Conservation (phyloP, 306 rosid genomes). For the Delonix regia region DNA sequence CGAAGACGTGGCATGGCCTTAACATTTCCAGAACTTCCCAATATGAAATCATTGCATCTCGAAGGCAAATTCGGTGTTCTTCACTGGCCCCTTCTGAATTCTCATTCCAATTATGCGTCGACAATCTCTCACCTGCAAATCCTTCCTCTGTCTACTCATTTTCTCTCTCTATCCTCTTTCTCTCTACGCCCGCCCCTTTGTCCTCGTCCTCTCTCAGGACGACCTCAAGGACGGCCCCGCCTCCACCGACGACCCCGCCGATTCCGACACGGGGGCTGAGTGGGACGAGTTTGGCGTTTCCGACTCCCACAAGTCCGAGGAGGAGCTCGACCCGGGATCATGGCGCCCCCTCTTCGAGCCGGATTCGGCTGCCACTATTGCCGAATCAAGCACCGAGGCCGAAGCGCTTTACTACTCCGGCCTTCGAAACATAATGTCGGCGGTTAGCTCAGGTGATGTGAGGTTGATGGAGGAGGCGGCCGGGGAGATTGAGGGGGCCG, state of each 20-base stretch:
- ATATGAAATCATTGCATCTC: background rate
- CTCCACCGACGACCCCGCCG: conserved; percentile 46
- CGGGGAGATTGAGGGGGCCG: conserved; percentile 63
- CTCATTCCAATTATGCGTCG: conserved; percentile 26
- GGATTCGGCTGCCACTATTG: conserved; percentile 34
- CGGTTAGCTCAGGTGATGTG: conserved; percentile 62
- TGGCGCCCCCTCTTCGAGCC: conserved; percentile 94
- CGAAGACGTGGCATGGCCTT: background rate
- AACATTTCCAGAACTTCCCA: background rate
- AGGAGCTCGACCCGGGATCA: conserved; percentile 87
- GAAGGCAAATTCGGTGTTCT: background rate
- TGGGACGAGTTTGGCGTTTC: conserved; percentile 95
- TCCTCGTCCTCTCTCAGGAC: conserved; percentile 79
- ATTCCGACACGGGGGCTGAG: conserved; percentile 61
- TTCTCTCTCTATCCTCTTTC: conserved; percentile 50
- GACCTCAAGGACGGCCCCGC: conserved; percentile 61
- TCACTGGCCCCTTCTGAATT: background rate
- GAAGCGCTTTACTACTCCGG: conserved; percentile 61
- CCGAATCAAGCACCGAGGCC: conserved; percentile 32
- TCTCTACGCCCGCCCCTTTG: conserved; percentile 62
- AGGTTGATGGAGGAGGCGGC: conserved; percentile 60
- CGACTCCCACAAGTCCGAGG: conserved; percentile 64
- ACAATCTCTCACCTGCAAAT: conserved; percentile 34
- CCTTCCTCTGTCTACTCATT: conserved; percentile 45
- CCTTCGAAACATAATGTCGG: conserved; percentile 52